A percentile compares a stretch with the other conserved stretches of the same genome.
phyloP scores from a whole-genome alignment of 2,329 filamentous ascomycete genomes.

The Pochonia chlamydosporia region DNA sequence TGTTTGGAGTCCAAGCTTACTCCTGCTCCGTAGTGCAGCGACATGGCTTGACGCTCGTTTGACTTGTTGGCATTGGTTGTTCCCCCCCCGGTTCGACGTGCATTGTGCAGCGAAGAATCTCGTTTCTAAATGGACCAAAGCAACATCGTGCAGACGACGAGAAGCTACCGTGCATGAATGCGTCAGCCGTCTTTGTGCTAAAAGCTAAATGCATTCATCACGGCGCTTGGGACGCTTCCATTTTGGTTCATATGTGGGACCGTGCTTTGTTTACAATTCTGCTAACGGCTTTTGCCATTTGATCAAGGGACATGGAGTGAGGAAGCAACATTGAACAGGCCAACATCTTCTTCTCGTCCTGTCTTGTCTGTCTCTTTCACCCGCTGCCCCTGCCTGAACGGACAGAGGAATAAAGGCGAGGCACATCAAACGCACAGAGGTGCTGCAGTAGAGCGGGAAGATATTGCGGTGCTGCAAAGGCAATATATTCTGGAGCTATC shows the following conservation, averaged over 20 bases:
- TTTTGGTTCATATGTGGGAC: background rate
- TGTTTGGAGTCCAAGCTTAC: too few species aligned
- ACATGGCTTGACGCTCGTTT: too few species aligned
- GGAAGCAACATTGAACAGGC: too few species aligned
- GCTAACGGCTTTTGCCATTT: background rate
- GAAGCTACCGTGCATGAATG: background rate
- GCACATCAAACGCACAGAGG: too few species aligned
- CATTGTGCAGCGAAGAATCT: background rate
- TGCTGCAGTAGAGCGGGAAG: too few species aligned
- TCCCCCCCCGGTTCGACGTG: background rate
- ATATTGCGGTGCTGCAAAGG: too few species aligned
- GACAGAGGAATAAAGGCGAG: too few species aligned
- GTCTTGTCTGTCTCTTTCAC: too few species aligned
- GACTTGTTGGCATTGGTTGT: background rate
- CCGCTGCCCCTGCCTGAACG: too few species aligned
- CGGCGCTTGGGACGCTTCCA: background rate
- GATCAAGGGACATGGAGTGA: background rate
- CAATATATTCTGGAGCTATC: too few species aligned
- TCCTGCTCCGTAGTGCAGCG: too few species aligned
- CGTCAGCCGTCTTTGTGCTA: background rate
- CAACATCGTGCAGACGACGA: background rate
- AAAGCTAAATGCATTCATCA: background rate
- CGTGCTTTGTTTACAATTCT: constrained; percentile 1
- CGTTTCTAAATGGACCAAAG: background rate
- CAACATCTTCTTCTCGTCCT: too few species aligned